Conservation (phyloP, 805 yeast species). For the Scheffersomyces spartinae region DNA sequence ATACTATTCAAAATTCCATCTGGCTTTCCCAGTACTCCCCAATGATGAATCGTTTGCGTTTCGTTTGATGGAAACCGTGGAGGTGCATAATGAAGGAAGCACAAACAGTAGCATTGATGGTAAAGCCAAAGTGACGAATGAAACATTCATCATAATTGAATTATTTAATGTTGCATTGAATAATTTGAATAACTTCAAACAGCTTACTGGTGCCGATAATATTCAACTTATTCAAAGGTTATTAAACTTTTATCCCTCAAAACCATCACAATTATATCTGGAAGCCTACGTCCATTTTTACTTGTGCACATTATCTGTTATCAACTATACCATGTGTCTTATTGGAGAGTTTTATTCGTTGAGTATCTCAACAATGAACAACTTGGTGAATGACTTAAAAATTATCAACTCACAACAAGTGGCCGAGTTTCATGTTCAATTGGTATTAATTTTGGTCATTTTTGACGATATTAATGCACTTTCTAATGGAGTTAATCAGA, state of each 20-base stretch:
- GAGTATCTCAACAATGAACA: slow-evolving; percentile 40
- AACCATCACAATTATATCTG: slow-evolving; percentile 8
- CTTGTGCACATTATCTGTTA: slow-evolving; percentile 27
- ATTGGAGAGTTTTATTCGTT: slow-evolving; percentile 52
- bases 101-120: no score
- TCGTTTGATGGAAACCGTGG: no score
- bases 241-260: slow-evolving; percentile 20
- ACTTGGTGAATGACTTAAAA: slow-evolving; percentile 49
- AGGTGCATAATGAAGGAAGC: no score
- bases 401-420: slow-evolving; percentile 33
- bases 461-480: slow-evolving; percentile 7
- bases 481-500: slow-evolving; percentile 36
- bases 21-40: slow-evolving; percentile 25
- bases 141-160: slow-evolving; percentile 14
- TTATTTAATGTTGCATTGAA: slow-evolving; percentile 19
- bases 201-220: slow-evolving; percentile 11
- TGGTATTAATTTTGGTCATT: slow-evolving; percentile 18
- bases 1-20: slow-evolving; percentile 26
- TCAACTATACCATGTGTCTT: slow-evolving; percentile 46
- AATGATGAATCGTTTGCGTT: slow-evolving; percentile 12
- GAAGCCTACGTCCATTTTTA: slow-evolving; percentile 17
- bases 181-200: slow-evolving; percentile 20
- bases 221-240: slow-evolving; percentile 13
- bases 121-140: no score
- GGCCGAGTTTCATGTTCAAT: no score